Evolutionary conservation across 495 filamentous ascomycete species (phyloP).

Genomic region (Cenococcum geophilum): DNA sequence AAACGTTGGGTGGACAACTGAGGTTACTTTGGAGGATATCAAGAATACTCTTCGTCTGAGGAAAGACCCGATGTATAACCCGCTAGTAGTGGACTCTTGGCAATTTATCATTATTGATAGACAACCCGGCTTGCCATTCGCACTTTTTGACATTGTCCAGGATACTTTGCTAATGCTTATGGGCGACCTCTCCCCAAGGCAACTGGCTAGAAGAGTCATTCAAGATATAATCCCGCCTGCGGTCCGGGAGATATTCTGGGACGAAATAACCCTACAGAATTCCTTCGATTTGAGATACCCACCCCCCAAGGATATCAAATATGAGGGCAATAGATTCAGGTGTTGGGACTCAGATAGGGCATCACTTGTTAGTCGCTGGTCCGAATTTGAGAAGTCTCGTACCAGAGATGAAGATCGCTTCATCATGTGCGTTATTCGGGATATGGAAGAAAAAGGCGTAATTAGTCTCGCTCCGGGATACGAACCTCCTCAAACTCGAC

Average conservation of each 20-base stretch:
- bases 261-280: too few relatives aligned
- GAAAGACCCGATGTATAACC: conserved; percentile 16
- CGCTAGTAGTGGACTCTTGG: conserved; percentile 17
- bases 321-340: conserved; percentile 17
- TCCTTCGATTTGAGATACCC: conserved; percentile 7
- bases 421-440: conserved; percentile 16
- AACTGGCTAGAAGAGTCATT: too few relatives aligned
- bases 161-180: conserved; percentile 14
- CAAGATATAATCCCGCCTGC: conserved; percentile 15
- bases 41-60: conserved; percentile 15
- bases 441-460: conserved; percentile 16
- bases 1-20: conserved; percentile 17
- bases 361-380: not conserved
- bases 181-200: conserved; percentile 10
- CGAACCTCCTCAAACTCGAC: conserved; percentile 11
- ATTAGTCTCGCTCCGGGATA: conserved; percentile 10
- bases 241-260: conserved; percentile 17
- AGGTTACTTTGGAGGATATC: conserved; percentile 14
- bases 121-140: conserved; percentile 9
- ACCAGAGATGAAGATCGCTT: conserved; percentile 15
- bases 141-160: conserved; percentile 17
- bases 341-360: conserved; percentile 5
- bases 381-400: not conserved
- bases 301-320: conserved; percentile 7
- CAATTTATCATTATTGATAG: conserved; percentile 19